Percentiles rank a stretch among this genome's conserved stretches.
phyloP scores from a whole-genome alignment of 1,284 basidiomycete genomes.

The Puccinia triticina region DNA sequence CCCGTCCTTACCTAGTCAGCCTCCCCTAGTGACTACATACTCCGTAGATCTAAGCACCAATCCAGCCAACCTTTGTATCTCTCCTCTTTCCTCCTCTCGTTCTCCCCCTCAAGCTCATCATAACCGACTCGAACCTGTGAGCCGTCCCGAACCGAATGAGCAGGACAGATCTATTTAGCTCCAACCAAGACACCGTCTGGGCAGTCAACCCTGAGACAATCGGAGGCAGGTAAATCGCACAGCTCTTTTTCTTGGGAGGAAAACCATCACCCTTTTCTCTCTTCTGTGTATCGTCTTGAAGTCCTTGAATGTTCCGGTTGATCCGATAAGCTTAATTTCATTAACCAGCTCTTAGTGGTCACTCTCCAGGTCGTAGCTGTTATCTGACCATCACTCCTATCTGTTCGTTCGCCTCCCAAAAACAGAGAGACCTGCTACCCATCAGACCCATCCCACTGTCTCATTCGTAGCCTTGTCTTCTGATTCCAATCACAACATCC shows the following conservation, averaged over 20 bases:
- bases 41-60: no score
- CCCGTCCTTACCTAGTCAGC: no score
- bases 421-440: not conserved
- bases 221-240: slow-evolving; percentile 35
- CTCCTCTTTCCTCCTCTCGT: not conserved
- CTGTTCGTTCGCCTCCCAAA: not conserved
- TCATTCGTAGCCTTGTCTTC: not conserved
- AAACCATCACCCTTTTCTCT: not conserved
- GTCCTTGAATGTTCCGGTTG: not conserved
- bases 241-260: no score
- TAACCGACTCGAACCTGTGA: not conserved
- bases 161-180: slow-evolving; percentile 39
- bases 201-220: slow-evolving; percentile 43
- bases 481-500: not conserved
- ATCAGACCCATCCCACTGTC: not conserved
- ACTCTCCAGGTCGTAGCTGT: not conserved
- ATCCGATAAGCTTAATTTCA: not conserved
- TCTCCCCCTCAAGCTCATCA: not conserved
- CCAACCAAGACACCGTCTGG: slow-evolving; percentile 25
- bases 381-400: slow-evolving; percentile 10
- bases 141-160: slow-evolving; percentile 37
- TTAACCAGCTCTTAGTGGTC: not conserved
- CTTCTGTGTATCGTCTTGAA: no score
- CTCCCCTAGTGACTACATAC: no score
- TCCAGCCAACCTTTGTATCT: not conserved